Evolutionary conservation across 1,284 basidiomycete species (phyloP).

Genomic region (Thecaphora thlaspeos): DNA sequence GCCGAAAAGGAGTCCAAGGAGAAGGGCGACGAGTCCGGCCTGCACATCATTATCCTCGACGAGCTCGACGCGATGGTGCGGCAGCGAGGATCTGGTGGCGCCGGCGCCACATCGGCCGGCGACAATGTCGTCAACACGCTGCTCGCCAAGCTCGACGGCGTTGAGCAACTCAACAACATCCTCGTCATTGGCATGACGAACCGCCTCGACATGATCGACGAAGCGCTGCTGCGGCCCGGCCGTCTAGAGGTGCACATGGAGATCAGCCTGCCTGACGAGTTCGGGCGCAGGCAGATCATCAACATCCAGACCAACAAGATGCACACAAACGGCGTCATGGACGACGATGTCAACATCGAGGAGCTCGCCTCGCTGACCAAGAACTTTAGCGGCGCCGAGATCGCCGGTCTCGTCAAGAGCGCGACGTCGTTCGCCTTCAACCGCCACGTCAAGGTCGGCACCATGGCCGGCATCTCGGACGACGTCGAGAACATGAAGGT

Average conservation of each 20-base stretch:
- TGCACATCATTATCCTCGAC: constrained; percentile 99
- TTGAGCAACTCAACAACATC: constrained; percentile 98
- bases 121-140: constrained; percentile 99
- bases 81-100: constrained; percentile 68
- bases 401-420: constrained; percentile 92
- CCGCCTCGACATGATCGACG: constrained; percentile 97
- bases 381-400: constrained; percentile 97
- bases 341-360: constrained; percentile 75
- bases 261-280: constrained; percentile 92
- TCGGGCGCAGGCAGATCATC: constrained; percentile 88
- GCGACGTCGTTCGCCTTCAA: constrained; percentile 98
- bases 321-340: constrained; percentile 88
- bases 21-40: constrained; percentile 94
- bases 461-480: constrained; percentile 91
- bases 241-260: constrained; percentile 99
- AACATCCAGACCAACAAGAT: constrained; percentile 95
- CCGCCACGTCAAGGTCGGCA: constrained; percentile 94
- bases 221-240: constrained; percentile 92
- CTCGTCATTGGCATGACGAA: constrained; percentile 99
- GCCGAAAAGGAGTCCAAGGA: constrained; percentile 99
- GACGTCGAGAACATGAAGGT: constrained; percentile 92
- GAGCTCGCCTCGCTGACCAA: constrained; percentile 86
- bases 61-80: constrained; percentile 99
- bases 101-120: constrained; percentile 86
- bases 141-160: constrained; percentile 99